Base-by-base conservation (phyloP, 805 yeast genomes). In the Candida xiaguanensis region DNA sequence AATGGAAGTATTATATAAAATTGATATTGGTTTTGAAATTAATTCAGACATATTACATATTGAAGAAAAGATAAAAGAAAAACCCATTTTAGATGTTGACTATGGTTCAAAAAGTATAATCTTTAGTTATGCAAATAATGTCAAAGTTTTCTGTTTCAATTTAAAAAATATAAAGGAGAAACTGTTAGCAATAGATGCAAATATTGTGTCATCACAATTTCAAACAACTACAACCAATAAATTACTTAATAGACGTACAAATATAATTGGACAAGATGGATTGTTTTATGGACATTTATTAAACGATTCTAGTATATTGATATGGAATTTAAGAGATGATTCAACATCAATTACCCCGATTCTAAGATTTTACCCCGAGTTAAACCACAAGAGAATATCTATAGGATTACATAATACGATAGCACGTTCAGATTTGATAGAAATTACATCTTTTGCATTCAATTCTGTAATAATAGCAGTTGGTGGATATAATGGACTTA, bases 401-500 rank as follows among this genome's bases (percentile, higher is more conserved):
- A 44, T 47, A 11, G 36, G 44, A 8, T 17, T 44, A 8, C 27
- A 36, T 8, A 40, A 43, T 13, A 28, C 39, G 0, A 25, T 40
- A 3, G 38, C 22, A 6, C 31, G 30, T 3, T 31, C 34, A 14
- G 30, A 44, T 15, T 27, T 47, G 11, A 46, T 42, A n/a, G 25
- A 38, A 8, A 46, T 59, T 12, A 51, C 53, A 4, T 42, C 55
- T 2, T 49, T 66, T 16, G 70, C 63, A 1, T 44, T 67, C 17
- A 66, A 65, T 44, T 52, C 66, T 38, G 41, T 58, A 0, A 53
- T 67, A 6, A 41, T 66, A 16, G 50, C 67, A 7, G 57, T 73
- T 6, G 73, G 75, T 0, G 70, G 71, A 2, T 64, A 55, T 41
- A 63, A 67, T 43, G 78, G 78, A 2, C 57, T 56, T 35, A 56